These are phyloP conservation scores for Pelargonium exstipulatum DNA, from an alignment of 441 rosid species.

Conservation along the genomic window DNA sequence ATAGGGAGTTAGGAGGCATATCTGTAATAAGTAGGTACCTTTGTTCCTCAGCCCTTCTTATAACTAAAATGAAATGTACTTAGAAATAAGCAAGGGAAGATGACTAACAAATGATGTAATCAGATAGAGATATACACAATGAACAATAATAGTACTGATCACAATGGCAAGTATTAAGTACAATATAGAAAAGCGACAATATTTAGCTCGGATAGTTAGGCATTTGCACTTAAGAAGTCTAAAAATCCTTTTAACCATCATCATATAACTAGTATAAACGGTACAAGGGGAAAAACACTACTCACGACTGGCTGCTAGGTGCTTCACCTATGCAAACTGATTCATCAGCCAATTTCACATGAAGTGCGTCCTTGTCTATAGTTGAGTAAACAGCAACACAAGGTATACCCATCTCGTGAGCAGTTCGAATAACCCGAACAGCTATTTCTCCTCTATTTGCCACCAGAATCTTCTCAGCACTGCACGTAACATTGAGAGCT, in stretches of 20 bases:
- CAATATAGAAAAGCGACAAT: too few relatives aligned
- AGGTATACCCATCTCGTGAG: constrained; percentile 98
- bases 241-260: not conserved
- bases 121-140: too few relatives aligned
- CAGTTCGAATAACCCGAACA: constrained; percentile 91
- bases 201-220: not conserved
- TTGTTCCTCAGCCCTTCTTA: too few relatives aligned
- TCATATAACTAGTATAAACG: not conserved
- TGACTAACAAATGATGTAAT: too few relatives aligned
- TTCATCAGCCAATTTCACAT: constrained; percentile 90
- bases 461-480: constrained; percentile 73
- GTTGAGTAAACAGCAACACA: constrained; percentile 97
- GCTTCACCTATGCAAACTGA: constrained; percentile 98
- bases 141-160: too few relatives aligned
- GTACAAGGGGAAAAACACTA: constrained; percentile 9
- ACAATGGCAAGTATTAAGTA: too few relatives aligned
- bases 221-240: not conserved
- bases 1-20: too few relatives aligned
- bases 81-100: too few relatives aligned
- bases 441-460: constrained; percentile 98
- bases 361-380: constrained; percentile 91
- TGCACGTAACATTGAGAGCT: constrained; percentile 53
- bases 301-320: constrained; percentile 93
- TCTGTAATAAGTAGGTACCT: too few relatives aligned
- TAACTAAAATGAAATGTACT: too few relatives aligned